phyloP scores from a whole-genome alignment of 192 early-diverging fungal genomes.

The Lobosporangium transversale region DNA sequence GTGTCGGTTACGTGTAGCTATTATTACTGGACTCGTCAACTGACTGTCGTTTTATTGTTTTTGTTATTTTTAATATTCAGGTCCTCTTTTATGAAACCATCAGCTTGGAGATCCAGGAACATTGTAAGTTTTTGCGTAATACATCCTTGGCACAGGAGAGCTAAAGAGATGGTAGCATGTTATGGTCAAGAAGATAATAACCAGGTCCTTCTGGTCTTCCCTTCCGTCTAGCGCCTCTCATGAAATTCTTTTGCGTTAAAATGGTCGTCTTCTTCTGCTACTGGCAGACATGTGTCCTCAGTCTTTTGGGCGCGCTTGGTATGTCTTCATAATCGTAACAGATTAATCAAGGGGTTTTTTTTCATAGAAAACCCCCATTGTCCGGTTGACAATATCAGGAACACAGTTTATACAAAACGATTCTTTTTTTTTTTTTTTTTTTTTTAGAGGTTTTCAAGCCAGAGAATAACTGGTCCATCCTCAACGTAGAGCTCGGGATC shows the following conservation, averaged over 20 bases:
- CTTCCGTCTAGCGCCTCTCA: constrained; percentile 28
- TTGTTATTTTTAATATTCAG: background rate
- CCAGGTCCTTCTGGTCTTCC: too few relatives aligned
- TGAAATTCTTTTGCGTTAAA: constrained; percentile 56
- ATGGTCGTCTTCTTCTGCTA: constrained; percentile 48
- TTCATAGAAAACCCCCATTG: background rate
- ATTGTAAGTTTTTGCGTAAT: constrained; percentile 20
- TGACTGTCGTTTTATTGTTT: constrained; percentile 32
- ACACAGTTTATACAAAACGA: too few relatives aligned
- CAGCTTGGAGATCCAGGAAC: constrained; percentile 38
- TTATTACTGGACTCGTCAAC: too few relatives aligned
- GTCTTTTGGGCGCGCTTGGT: constrained; percentile 39
- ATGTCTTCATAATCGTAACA: background rate
- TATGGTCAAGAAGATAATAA: too few relatives aligned
- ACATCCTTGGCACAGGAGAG: too few relatives aligned
- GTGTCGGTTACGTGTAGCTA: too few relatives aligned
- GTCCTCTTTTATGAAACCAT: constrained; percentile 49
- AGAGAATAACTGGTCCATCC: constrained; percentile 33
- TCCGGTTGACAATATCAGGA: too few relatives aligned
- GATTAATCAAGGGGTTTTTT: background rate
- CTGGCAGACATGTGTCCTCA: constrained; percentile 33
- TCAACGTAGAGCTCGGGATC: constrained; percentile 48
- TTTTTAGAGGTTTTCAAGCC: constrained; percentile 15
- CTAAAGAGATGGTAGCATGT: too few relatives aligned
- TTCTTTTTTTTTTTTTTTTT: background rate